Base-by-base conservation (phyloP, 805 yeast genomes). In the Wickerhamomyces bovis region DNA sequence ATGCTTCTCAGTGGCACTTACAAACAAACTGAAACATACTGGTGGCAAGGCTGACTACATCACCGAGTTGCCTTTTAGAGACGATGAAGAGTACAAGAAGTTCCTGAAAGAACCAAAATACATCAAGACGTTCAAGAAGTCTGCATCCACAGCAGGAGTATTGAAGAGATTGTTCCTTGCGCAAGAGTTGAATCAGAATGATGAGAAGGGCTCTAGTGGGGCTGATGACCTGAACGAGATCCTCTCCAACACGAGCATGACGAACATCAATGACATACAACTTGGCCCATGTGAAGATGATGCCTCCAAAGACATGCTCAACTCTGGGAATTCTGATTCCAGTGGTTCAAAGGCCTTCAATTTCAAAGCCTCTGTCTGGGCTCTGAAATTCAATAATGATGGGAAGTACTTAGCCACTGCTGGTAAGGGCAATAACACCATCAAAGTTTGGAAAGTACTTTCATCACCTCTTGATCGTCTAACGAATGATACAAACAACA, bases 401-500 rank as follows among this genome's bases (percentile, higher is more conserved):
- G 97, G 97, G 11, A 81, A 79, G 63, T 88, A 74, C 61, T 64
- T 90, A 56, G 96, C 96, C 0, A 77, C 85, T 2, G 96, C 92
- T 0, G 95, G 96, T 18, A 79, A 85, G 54, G 89, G 86, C 58
- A 75, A 83, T 3, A 63, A 72, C 16, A 45, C 43, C 1, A 72
- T 90, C 13, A 70, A 80, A 44, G 68, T 89, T 4, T 89, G 95
- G 94, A 81, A 86, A 62, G 95, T 87, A 6, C 77, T 89, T 0
- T 70, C 86, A 3, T 78, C 89, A 0, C 83, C 89, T 0, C 66
- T 80, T 48, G 90, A 86, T 53, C 67, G 95, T 53, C 63, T 78
- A 20, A n/a, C 35, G 2, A 41, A 16, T 7, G 50, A 47, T 3
- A 47, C 46, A 19, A 50, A 49, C 2, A 44, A 23, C 16, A 50